Evolutionary conservation across 805 yeast species (phyloP).

Genomic region (Candida maesae): DNA sequence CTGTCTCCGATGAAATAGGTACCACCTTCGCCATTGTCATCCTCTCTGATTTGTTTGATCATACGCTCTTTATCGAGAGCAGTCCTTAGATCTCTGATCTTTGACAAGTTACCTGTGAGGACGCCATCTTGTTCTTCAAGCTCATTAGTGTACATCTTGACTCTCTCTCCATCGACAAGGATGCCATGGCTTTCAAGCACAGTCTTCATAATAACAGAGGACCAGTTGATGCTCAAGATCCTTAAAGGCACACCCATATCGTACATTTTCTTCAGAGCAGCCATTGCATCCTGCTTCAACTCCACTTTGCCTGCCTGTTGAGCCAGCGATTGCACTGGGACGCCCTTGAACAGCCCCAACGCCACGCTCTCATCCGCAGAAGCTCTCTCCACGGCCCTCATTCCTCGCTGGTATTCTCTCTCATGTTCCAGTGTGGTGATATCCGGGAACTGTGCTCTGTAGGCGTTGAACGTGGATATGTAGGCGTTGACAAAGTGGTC

Average conservation of each 20-base stretch:
- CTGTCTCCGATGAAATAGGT: slow-evolving; percentile 60
- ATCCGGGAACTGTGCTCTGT: slow-evolving; percentile 28
- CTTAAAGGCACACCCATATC: slow-evolving; percentile 32
- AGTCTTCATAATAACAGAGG: slow-evolving; percentile 42
- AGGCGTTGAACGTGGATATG: slow-evolving; percentile 33
- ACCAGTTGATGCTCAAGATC: slow-evolving; percentile 63
- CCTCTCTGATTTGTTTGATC: slow-evolving; percentile 19
- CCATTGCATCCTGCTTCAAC: slow-evolving; percentile 33
- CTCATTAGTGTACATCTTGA: slow-evolving; percentile 47
- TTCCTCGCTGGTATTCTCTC: slow-evolving; percentile 40
- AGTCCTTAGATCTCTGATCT: slow-evolving; percentile 37
- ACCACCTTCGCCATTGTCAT: slow-evolving; percentile 17
- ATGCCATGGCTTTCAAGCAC: slow-evolving; percentile 25
- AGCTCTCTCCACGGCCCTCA: slow-evolving; percentile 43
- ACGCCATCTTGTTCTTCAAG: slow-evolving; percentile 32
- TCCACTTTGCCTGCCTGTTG: slow-evolving; percentile 35
- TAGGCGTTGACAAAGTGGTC: slow-evolving; percentile 43
- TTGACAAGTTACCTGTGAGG: slow-evolving; percentile 7
- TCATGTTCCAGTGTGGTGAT: slow-evolving; percentile 39
- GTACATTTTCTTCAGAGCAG: slow-evolving; percentile 14
- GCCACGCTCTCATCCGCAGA: slow-evolving; percentile 43
- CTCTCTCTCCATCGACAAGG: slow-evolving; percentile 13
- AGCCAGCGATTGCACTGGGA: slow-evolving; percentile 30
- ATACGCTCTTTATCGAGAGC: slow-evolving; percentile 47
- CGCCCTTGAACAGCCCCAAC: slow-evolving; percentile 39